Percentiles rank a stretch among this genome's conserved stretches.
Evolutionary conservation across 371 early-diverging fungal genomes (phyloP).

Genomic region (Saksenaea vasiformis): DNA sequence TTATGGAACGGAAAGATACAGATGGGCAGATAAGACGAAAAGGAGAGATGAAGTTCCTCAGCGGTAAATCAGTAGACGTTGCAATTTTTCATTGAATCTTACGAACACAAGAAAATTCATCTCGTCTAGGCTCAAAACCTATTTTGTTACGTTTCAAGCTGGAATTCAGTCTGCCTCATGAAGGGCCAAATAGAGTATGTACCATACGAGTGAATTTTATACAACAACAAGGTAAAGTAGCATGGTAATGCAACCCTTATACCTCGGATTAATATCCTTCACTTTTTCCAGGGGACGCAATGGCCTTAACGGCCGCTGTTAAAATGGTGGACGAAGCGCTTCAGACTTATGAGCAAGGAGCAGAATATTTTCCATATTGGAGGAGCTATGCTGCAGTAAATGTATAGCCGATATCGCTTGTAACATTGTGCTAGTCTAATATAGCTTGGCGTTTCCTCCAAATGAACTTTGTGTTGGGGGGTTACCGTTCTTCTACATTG

Average conservation of each 20-base stretch:
- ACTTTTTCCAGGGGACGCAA: slow-evolving; percentile 36
- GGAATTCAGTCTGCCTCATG: slow-evolving; percentile 30
- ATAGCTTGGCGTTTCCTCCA: no score
- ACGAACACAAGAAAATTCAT: not conserved
- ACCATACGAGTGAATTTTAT: slow-evolving; percentile 41
- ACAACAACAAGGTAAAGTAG: slow-evolving; percentile 45
- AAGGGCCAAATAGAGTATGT: slow-evolving; percentile 14
- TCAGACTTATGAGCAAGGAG: slow-evolving; percentile 43
- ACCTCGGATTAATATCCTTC: not conserved
- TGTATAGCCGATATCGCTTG: no score
- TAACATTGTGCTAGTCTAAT: no score
- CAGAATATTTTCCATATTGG: slow-evolving; percentile 17
- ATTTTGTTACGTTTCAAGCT: slow-evolving; percentile 37
- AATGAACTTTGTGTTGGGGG: no score
- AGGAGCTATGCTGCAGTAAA: not conserved
- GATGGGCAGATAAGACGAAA: slow-evolving; percentile 43
- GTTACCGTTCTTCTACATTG: no score
- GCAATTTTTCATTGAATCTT: not conserved
- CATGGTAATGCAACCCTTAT: not conserved
- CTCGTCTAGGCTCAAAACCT: slow-evolving; percentile 28
- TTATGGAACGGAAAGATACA: slow-evolving; percentile 38
- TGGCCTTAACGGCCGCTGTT: slow-evolving; percentile 43
- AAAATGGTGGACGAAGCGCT: slow-evolving; percentile 37
- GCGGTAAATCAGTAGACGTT: not conserved
- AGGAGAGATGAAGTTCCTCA: slow-evolving; percentile 41